Evolutionary conservation across 2,329 filamentous ascomycete species (phyloP).

Genomic region (Claviceps sp.): DNA sequence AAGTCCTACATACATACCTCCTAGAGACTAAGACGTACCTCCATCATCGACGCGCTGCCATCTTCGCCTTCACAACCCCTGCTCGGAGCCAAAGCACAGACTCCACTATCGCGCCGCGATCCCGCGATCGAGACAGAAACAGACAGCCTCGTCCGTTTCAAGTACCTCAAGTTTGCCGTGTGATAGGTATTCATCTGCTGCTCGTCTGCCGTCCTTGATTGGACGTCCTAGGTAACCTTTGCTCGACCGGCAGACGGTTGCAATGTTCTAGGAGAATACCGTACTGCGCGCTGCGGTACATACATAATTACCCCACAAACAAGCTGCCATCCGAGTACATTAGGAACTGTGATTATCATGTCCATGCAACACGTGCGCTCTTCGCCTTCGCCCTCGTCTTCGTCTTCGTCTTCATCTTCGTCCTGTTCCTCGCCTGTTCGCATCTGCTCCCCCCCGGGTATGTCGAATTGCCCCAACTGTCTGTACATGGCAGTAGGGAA

Average conservation of each 20-base stretch:
- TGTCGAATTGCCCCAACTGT: conserved; percentile 21
- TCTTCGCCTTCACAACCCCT: background rate
- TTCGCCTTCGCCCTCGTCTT: background rate
- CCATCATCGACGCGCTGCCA: too few species aligned
- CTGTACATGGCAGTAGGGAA: background rate
- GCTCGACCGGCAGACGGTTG: conserved; percentile 12
- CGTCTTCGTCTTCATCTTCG: background rate
- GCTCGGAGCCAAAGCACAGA: background rate
- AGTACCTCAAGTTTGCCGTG: background rate
- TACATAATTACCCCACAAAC: conserved; percentile 13
- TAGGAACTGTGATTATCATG: conserved; percentile 37
- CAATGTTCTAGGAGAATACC: conserved; percentile 13
- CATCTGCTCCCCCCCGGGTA: conserved; percentile 45
- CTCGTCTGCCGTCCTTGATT: background rate
- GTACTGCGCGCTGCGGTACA: conserved; percentile 18
- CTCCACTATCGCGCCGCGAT: background rate
- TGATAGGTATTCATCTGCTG: background rate
- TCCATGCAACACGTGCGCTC: conserved; percentile 50
- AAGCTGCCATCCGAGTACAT: conserved; percentile 18
- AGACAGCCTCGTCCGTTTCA: background rate
- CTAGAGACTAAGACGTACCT: too few species aligned
- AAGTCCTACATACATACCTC: too few species aligned
- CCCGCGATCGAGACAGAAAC: background rate
- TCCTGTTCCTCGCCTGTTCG: conserved; percentile 38
- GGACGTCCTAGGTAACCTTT: background rate